A percentile compares a stretch with the other conserved stretches of the same genome.
These are phyloP conservation scores for Paraconiothyrium brasiliense DNA, from an alignment of 2,329 filamentous ascomycete genomes.

Conservation along the genomic window DNA sequence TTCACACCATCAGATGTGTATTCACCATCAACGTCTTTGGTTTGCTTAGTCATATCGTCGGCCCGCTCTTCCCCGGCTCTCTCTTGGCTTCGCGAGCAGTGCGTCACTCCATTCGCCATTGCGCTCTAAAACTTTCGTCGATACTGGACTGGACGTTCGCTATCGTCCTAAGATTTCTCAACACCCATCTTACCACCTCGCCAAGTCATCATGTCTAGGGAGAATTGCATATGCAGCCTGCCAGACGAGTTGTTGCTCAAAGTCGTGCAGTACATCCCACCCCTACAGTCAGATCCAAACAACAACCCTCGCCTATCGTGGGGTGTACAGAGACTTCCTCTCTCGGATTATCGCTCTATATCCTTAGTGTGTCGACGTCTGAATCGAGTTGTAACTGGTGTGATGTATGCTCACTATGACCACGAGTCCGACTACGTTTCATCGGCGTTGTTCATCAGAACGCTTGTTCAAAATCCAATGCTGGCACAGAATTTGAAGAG, in stretches of 20 bases:
- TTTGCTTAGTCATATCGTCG: not conserved
- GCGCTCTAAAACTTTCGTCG: not conserved
- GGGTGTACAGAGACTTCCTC: not conserved
- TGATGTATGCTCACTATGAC: slow-evolving; percentile 5
- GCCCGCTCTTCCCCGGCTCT: not conserved
- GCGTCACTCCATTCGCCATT: not conserved
- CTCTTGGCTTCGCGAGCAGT: not conserved
- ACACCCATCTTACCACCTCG: not conserved
- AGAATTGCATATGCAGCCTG: not conserved
- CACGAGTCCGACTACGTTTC: slow-evolving; percentile 4
- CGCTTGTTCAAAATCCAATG: not conserved
- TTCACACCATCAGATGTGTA: not conserved
- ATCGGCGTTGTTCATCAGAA: slow-evolving; percentile 6
- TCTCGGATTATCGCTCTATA: slow-evolving; percentile 8
- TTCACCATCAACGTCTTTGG: not conserved
- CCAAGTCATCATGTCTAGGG: not conserved
- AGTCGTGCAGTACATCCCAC: slow-evolving; percentile 2
- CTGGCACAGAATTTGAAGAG: not conserved
- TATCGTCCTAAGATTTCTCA: not conserved
- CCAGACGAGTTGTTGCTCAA: slow-evolving; percentile 8
- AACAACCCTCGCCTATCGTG: not conserved
- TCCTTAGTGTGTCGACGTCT: slow-evolving; percentile 5
- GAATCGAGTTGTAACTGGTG: not conserved
- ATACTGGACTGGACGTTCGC: not conserved
- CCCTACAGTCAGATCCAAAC: not conserved